These are phyloP conservation scores for Rhodotorula sp. DNA, from an alignment of 1,284 basidiomycete genomes.

Conservation along the genomic window DNA sequence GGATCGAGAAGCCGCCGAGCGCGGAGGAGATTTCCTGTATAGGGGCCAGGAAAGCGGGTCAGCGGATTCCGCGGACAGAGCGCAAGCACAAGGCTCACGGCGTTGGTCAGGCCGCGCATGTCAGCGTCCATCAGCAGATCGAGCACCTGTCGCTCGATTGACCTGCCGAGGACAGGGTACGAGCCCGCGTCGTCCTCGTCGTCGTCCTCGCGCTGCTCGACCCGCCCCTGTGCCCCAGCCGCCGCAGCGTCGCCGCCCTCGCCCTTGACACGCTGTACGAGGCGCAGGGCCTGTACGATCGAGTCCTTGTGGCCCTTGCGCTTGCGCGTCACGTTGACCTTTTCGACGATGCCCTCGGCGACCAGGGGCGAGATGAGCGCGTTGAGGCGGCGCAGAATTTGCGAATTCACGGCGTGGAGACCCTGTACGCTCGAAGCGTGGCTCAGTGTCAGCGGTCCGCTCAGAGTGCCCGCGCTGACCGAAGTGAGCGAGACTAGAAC, in stretches of 20 bases:
- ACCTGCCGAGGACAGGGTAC: constrained; percentile 51
- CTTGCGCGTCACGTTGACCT: constrained; percentile 52
- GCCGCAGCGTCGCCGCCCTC: background rate
- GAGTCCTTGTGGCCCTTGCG: background rate
- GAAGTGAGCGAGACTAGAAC: background rate
- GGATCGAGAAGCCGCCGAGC: constrained; percentile 69
- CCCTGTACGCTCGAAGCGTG: constrained; percentile 13
- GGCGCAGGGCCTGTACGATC: constrained; percentile 3
- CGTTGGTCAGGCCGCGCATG: constrained; percentile 66
- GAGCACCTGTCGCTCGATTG: constrained; percentile 72
- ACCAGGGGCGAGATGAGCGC: constrained; percentile 68
- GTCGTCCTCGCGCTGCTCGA: constrained; percentile 3
- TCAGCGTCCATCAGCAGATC: constrained; percentile 67
- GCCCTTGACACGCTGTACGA: background rate
- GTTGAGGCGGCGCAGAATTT: constrained; percentile 73
- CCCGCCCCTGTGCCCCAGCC: background rate
- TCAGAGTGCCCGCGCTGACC: background rate
- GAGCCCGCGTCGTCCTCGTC: constrained; percentile 23
- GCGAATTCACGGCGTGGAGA: constrained; percentile 55
- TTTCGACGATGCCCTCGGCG: constrained; percentile 67
- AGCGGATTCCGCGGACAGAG: background rate
- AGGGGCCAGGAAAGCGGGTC: background rate
- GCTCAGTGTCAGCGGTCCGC: background rate
- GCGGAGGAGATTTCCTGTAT: constrained; percentile 65
- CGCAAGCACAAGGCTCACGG: constrained; percentile 55